Percentiles rank a stretch among this genome's conserved stretches.
Conservation (phyloP, 225 moss, liverwort and hornwort genomes). For the Sphagnum contortum region DNA sequence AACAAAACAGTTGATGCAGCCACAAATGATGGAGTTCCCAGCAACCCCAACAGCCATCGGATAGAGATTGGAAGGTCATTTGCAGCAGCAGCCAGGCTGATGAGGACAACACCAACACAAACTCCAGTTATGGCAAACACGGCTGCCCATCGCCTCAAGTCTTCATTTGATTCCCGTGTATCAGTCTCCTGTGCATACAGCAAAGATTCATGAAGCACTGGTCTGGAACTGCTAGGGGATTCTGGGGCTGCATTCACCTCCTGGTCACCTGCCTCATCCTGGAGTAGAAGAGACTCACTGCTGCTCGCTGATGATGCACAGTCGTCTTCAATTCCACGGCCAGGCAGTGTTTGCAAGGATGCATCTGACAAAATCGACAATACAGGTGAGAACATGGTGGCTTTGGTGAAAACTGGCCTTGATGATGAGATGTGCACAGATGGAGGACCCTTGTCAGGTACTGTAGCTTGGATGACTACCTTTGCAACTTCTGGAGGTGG, state of each 20-base stretch:
- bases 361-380: slow-evolving; percentile 84
- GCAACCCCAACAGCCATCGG: slow-evolving; percentile 19
- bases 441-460: slow-evolving; percentile 21
- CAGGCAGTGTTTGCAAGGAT: slow-evolving; percentile 62
- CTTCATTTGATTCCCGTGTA: slow-evolving; percentile 16
- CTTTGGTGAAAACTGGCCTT: slow-evolving; percentile 39
- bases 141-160: slow-evolving; percentile 76
- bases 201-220: slow-evolving; percentile 24
- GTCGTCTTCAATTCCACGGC: slow-evolving; percentile 25
- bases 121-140: slow-evolving; percentile 53
- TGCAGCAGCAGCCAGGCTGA: slow-evolving; percentile 61
- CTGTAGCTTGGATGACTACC: slow-evolving; percentile 8
- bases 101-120: slow-evolving; percentile 48
- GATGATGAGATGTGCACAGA: slow-evolving; percentile 21
- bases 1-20: slow-evolving; percentile 53
- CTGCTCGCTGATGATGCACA: slow-evolving; percentile 48
- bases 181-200: slow-evolving; percentile 17
- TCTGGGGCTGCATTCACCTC: slow-evolving; percentile 20
- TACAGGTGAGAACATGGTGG: slow-evolving; percentile 69
- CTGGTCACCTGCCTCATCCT: slow-evolving; percentile 21
- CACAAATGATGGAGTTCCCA: slow-evolving; percentile 47
- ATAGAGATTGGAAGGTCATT: slow-evolving; percentile 25
- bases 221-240: slow-evolving; percentile 10
- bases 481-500: slow-evolving; percentile 37
- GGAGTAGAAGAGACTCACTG: slow-evolving; percentile 14